Evolutionary conservation across 2,329 filamentous ascomycete species (phyloP).

Genomic region (Pseudogymnoascus sp.): DNA sequence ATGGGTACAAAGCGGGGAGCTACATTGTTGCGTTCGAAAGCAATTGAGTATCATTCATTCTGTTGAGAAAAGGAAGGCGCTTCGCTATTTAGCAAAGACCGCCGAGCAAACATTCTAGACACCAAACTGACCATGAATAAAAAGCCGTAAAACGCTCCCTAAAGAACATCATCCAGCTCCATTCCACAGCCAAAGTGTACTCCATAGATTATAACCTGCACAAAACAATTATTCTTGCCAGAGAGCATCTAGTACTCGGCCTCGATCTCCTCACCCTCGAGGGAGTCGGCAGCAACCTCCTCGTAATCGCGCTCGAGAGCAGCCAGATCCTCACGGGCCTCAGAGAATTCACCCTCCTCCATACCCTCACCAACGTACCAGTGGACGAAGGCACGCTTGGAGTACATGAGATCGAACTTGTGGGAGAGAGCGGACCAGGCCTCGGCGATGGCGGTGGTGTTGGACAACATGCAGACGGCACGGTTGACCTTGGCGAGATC

Average conservation of each 20-base stretch:
- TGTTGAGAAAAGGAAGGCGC: conserved; percentile 21
- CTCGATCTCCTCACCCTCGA: conserved; percentile 76
- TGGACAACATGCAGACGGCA: conserved; percentile 97
- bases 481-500: conserved; percentile 97
- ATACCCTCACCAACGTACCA: conserved; percentile 99
- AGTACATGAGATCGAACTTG: conserved; percentile 99
- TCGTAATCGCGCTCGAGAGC: conserved; percentile 98
- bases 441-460: conserved; percentile 97
- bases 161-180: conserved; percentile 22
- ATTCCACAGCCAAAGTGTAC: conserved; percentile 24
- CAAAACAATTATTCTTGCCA: conserved; percentile 20
- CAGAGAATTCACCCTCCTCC: conserved; percentile 99
- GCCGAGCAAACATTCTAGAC: conserved; percentile 10
- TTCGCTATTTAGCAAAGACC: conserved; percentile 19
- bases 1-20: not conserved
- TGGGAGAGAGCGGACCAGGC: conserved; percentile 92
- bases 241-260: conserved; percentile 70
- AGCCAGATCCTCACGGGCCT: conserved; percentile 96
- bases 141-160: conserved; percentile 23
- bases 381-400: conserved; percentile 99
- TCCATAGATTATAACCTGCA: conserved; percentile 24
- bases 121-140: conserved; percentile 20
- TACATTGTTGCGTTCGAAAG: conserved; percentile 7
- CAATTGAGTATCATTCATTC: conserved; percentile 23
- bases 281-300: conserved; percentile 91